Percentiles rank a stretch among this genome's conserved stretches.
Evolutionary conservation across 371 early-diverging fungal species (phyloP).

Genomic region (Syncephalis fuscata): DNA sequence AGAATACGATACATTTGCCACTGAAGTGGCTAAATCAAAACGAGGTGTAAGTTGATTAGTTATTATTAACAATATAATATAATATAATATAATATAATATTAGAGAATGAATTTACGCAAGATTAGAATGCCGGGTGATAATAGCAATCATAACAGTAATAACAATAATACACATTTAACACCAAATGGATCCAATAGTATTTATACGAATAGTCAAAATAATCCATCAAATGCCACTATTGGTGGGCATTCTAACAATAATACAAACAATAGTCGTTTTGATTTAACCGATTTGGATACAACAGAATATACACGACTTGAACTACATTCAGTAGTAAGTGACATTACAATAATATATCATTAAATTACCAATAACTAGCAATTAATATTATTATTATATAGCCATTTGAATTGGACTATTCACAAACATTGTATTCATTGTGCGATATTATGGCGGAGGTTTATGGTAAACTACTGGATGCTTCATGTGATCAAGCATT

Average conservation of each 20-base stretch:
- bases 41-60: background rate
- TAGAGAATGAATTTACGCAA: too few relatives aligned
- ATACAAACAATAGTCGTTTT: background rate
- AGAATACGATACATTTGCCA: background rate
- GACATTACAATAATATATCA: background rate
- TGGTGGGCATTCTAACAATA: constrained; percentile 11
- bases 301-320: background rate
- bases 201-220: constrained; percentile 11
- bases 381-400: background rate
- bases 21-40: background rate
- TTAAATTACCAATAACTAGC: background rate
- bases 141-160: too few relatives aligned
- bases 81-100: too few relatives aligned
- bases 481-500: constrained; percentile 3
- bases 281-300: background rate
- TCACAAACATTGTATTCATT: constrained; percentile 30
- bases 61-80: too few relatives aligned
- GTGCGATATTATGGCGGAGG: constrained; percentile 24
- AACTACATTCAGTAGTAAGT: background rate
- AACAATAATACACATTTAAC: too few relatives aligned
- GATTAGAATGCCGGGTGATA: too few relatives aligned
- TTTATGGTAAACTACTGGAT: constrained; percentile 23
- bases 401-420: constrained; percentile 39
- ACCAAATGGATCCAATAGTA: background rate
- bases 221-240: constrained; percentile 25